Conservation (phyloP, 768 basidiomycete genomes). For the Leccinum subgranulosum region DNA sequence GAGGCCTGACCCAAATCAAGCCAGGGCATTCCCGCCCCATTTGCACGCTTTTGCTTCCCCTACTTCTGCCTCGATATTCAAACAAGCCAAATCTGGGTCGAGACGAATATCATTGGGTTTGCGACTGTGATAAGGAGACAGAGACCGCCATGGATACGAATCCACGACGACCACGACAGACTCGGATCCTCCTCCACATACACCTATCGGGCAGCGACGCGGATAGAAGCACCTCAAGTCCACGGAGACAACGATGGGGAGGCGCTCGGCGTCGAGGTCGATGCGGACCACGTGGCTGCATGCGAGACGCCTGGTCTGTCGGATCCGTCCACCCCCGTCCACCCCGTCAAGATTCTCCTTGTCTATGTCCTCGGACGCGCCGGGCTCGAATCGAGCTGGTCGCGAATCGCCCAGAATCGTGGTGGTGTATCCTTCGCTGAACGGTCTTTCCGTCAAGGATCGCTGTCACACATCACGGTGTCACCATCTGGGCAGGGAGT, state of each 20-base stretch:
- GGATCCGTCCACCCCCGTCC: constrained; percentile 17
- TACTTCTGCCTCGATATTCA: neutral
- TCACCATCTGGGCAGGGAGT: neutral
- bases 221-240: constrained; percentile 2
- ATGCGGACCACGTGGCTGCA: neutral
- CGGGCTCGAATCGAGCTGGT: neutral
- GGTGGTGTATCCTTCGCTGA: constrained; percentile 27
- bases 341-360: constrained; percentile 12
- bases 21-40: constrained; percentile 4
- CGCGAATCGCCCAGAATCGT: constrained; percentile 5
- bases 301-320: constrained; percentile 6
- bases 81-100: constrained; percentile 1
- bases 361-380: constrained; percentile 1
- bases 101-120: constrained; percentile 3
- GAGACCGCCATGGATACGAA: constrained; percentile 26
- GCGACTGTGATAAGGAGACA: constrained; percentile 19
- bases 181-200: constrained; percentile 26
- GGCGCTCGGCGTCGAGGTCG: constrained; percentile 6
- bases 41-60: constrained; percentile 3
- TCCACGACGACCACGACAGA: constrained; percentile 28
- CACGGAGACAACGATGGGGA: constrained; percentile 15
- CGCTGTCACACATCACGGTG: neutral
- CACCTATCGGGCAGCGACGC: constrained; percentile 19
- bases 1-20: constrained; percentile 7
- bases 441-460: constrained; percentile 22